Base-by-base conservation (phyloP, 163 green algal genomes). In the Scenedesmus sp. region DNA sequence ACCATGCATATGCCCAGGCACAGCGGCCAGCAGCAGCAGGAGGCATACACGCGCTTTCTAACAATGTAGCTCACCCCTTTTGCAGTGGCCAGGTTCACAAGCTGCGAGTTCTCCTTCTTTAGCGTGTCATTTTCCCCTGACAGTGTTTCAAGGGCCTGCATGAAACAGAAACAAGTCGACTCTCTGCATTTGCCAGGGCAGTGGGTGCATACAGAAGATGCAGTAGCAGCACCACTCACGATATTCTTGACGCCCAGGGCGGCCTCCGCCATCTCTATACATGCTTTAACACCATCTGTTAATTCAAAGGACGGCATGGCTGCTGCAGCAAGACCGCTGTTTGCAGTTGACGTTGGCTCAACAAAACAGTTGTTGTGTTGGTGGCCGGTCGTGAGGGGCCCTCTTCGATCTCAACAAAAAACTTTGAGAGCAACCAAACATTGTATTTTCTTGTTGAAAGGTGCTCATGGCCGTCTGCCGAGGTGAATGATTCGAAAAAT, bases 51-150 rank as follows among this genome's bases (percentile, higher is more conserved):
- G 34, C 12, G 10, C 18, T 18, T 5, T n/a, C 52, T 34, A 26
- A 26, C 79, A 18, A 26, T 70, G 55, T 57, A 56, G 83, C 83
- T 26, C 73, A 91, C 87, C 87, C 87, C 87, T 74, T 86, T 91
- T 4, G 70, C 87, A 70, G 87, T 34, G 7, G 87, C 73, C 6
- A 91, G 56, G 10, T 84, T 60, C 46, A 91, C 87, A 54, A 91
- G 73, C 73, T 70, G 16, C 55, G 52, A 20, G 60, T 91, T 86
- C 73, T 91, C 87, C 10, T 18, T 73, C 13, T 56, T 54, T 0
- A 91, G 66, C 4, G 59, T 13, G 10, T 85, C 87, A 46, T 59
- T 7, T 20, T 91, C 87, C 3, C 6, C 46, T 52, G 73, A 56
- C 52, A 91, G 56, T 9, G 73, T 91, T 8, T 91, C 87, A 18